phyloP scores from a whole-genome alignment of 2,329 filamentous ascomycete genomes.

The Teratosphaeriaceae sp. region DNA sequence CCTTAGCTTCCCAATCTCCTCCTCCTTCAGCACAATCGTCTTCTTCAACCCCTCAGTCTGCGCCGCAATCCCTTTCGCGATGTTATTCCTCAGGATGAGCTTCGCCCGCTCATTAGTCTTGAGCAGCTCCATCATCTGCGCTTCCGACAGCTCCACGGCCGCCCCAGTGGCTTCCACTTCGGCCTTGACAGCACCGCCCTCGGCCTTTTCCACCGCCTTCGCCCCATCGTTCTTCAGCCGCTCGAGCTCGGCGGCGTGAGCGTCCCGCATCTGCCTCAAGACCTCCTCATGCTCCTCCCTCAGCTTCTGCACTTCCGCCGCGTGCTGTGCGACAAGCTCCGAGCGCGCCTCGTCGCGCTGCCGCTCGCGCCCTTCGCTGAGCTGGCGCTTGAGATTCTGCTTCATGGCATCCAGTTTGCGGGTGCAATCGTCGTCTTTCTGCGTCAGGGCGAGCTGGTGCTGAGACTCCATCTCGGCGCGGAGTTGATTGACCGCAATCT shows the following conservation, averaged over 20 bases:
- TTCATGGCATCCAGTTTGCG: conserved; percentile 64
- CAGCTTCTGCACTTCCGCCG: conserved; percentile 44
- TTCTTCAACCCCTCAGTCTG: conserved; percentile 33
- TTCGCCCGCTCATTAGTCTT: conserved; percentile 44
- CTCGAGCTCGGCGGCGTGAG: conserved; percentile 32
- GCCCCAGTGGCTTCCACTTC: conserved; percentile 12
- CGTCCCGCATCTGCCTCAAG: conserved; percentile 32
- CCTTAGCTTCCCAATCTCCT: conserved; percentile 22
- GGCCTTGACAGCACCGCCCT: conserved; percentile 29
- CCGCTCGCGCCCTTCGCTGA: conserved; percentile 42
- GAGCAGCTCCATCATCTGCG: conserved; percentile 45
- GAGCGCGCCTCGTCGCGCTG: conserved; percentile 31
- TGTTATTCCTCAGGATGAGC: conserved; percentile 51
- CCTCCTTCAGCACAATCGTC: conserved; percentile 25
- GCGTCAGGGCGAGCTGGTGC: conserved; percentile 31
- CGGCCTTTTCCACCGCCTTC: conserved; percentile 31
- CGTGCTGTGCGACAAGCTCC: conserved; percentile 35
- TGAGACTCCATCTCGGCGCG: conserved; percentile 32
- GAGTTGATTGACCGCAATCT: conserved; percentile 35
- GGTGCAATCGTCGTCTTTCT: conserved; percentile 45
- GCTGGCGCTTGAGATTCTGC: conserved; percentile 59
- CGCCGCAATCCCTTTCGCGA: conserved; percentile 41
- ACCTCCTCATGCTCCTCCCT: conserved; percentile 41
- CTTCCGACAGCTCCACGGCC: conserved; percentile 34
- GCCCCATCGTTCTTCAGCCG: conserved; percentile 30